Evolutionary conservation across 2,329 filamentous ascomycete genomes (phyloP).

Genomic region (Emericellopsis atlantica): DNA sequence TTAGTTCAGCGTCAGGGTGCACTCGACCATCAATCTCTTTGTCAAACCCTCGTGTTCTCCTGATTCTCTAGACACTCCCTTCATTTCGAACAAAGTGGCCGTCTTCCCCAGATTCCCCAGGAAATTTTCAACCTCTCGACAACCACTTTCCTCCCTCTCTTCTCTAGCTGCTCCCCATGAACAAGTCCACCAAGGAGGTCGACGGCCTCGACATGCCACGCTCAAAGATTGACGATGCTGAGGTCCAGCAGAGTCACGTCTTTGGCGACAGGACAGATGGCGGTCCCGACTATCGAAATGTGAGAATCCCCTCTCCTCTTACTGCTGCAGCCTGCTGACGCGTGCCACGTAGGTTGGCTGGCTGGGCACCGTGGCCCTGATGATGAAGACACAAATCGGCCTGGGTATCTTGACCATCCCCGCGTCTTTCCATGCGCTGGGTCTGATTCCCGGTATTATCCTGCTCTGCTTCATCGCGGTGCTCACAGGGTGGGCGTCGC

Average conservation of each 20-base stretch:
- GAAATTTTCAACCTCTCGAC: too few species aligned
- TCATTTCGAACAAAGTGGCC: too few species aligned
- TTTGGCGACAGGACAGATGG: neutral
- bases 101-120: too few species aligned
- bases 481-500: neutral
- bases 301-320: conserved; percentile 12
- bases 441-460: conserved; percentile 2
- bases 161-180: too few species aligned
- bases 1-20: too few species aligned
- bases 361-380: conserved; percentile 27
- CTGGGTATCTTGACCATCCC: conserved; percentile 4
- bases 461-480: neutral
- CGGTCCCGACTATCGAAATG: conserved; percentile 1
- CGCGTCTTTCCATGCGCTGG: conserved; percentile 1
- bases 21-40: neutral
- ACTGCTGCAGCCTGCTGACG: neutral
- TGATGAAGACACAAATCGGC: conserved; percentile 2
- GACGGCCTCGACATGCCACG: too few species aligned
- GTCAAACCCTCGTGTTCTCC: neutral
- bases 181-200: too few species aligned
- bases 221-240: too few species aligned
- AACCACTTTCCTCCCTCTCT: too few species aligned
- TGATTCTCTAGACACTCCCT: too few species aligned
- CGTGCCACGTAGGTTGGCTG: conserved; percentile 21
- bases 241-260: neutral